phyloP scores from a whole-genome alignment of 2,329 filamentous ascomycete species.

The Stachybotrys echinatus region DNA sequence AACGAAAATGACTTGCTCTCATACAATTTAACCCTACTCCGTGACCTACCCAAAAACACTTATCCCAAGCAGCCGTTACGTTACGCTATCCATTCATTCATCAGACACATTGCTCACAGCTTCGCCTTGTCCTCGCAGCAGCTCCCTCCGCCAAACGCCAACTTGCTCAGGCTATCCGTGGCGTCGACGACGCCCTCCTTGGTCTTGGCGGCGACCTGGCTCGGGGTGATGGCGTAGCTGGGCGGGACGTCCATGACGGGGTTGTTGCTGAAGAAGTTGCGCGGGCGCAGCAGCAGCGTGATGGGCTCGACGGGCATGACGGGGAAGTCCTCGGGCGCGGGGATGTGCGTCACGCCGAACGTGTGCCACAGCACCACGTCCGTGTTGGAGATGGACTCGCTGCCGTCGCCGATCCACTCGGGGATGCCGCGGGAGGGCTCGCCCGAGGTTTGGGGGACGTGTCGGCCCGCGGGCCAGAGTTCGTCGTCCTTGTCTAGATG shows the following conservation, averaged over 20 bases:
- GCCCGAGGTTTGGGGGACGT: slow-evolving; percentile 83
- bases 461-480: slow-evolving; percentile 78
- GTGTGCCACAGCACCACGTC: slow-evolving; percentile 93
- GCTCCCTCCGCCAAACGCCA: slow-evolving; percentile 14
- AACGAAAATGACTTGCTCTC: neutral
- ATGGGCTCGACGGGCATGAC: slow-evolving; percentile 88
- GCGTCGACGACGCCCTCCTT: slow-evolving; percentile 15
- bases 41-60: neutral
- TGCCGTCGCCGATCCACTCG: slow-evolving; percentile 70
- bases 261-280: slow-evolving; percentile 79
- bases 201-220: slow-evolving; percentile 19
- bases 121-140: neutral
- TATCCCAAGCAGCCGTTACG: neutral
- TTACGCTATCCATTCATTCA: neutral
- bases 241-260: slow-evolving; percentile 78
- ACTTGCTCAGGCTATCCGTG: slow-evolving; percentile 13
- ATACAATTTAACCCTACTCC: neutral
- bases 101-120: neutral
- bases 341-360: slow-evolving; percentile 87
- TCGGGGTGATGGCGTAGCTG: slow-evolving; percentile 18
- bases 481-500: slow-evolving; percentile 67
- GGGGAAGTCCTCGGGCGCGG: slow-evolving; percentile 84
- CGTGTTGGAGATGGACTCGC: slow-evolving; percentile 67
- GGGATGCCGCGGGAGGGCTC: slow-evolving; percentile 69
- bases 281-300: slow-evolving; percentile 69